These are phyloP conservation scores for Escallonia herrerae DNA, from an alignment of 129 eudicot genomes.

Conservation along the genomic window DNA sequence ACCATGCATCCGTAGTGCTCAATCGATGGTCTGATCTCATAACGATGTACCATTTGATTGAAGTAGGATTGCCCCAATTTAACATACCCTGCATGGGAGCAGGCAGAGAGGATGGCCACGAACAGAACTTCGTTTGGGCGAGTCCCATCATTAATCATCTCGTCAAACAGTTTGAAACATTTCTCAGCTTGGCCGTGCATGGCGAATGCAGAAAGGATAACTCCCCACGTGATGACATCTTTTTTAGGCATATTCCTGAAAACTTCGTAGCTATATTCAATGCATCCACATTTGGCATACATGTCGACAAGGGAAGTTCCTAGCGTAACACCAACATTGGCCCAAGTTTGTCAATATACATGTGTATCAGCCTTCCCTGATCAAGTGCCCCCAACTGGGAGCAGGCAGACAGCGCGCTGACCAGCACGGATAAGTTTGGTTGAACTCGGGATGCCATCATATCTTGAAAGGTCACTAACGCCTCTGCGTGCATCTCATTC, in stretches of 20 bases:
- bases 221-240: constrained; percentile 48
- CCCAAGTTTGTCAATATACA: constrained; percentile 17
- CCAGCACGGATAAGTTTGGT: constrained; percentile 29
- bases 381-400: constrained; percentile 28
- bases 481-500: constrained; percentile 28
- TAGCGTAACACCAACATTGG: constrained; percentile 18
- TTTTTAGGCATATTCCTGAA: constrained; percentile 29
- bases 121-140: constrained; percentile 38
- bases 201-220: constrained; percentile 36
- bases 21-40: constrained; percentile 34
- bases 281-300: constrained; percentile 46
- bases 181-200: constrained; percentile 25
- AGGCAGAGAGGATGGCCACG: constrained; percentile 41
- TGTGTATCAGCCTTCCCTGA: constrained; percentile 49
- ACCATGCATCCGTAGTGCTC: constrained; percentile 56
- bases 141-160: constrained; percentile 25
- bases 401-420: constrained; percentile 39
- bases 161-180: constrained; percentile 42
- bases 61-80: constrained; percentile 35
- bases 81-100: constrained; percentile 40
- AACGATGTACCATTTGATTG: constrained; percentile 23
- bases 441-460: constrained; percentile 22
- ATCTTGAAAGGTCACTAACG: constrained; percentile 25
- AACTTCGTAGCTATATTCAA: constrained; percentile 28
- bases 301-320: constrained; percentile 39